Base-by-base conservation (phyloP, 768 basidiomycete species). In the Phylloporus sp. region DNA sequence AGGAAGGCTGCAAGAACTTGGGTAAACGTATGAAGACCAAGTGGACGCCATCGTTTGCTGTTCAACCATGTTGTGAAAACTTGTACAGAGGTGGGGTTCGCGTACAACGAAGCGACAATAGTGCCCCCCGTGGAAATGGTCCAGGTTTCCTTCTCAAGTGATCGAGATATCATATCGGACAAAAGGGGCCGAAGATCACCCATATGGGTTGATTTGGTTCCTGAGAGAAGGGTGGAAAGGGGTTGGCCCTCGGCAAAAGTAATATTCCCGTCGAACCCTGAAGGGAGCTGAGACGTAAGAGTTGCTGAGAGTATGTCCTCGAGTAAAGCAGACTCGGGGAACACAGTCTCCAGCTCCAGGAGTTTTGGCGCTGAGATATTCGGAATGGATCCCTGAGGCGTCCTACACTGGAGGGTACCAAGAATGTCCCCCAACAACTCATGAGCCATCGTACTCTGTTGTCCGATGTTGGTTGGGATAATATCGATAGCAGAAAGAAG, bases 301-400 rank as follows among this genome's bases (percentile, higher is more conserved):
- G 70, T 64, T 4, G 55, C 54, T 3, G 77, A 72, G 18, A 83
- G 68, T 49, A 83, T 60, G 9, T 72, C 66, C 33, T 83, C 78
- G 1, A 82, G 64, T 3, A 67, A 49, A 1, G 44, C 9, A 14
- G 68, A 72, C n/a, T 62, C 53, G 9, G 69, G 63, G 9, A 77
- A 53, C 9, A 67, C 22, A 6, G 53, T 29, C 15, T 63, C 69
- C 24, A 80, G 54, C 4, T 59, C 53, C 8, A 79, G 50, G 1
- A 82, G 67, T 10, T 63, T 64, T 6, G 67, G 63, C 2, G 75
- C 51, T 32, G 70, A 61, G 18, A 66, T 36, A 5, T 44, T 44
- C 6, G 43, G 42, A 18, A 33, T 21, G 9, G 44, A 47, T 21
- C 50, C 49, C 21, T 3, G 29, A 1, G 50, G 42, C 0, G 38